A percentile compares a stretch with the other conserved stretches of the same genome.
phyloP scores from a whole-genome alignment of 192 early-diverging fungal species.

The Entomortierella chlamydospora region DNA sequence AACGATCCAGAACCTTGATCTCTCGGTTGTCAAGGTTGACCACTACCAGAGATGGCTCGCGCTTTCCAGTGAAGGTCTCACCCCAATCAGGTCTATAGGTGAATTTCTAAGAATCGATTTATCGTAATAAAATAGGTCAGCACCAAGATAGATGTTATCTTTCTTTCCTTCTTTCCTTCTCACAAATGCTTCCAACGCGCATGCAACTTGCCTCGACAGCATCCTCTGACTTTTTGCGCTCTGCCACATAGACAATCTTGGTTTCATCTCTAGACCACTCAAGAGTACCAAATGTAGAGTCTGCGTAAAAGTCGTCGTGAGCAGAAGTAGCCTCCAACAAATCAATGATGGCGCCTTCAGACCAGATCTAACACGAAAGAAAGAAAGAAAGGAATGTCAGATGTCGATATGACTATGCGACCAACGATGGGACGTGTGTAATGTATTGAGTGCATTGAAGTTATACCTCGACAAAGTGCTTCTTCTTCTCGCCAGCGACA shows the following conservation, averaged over 20 bases:
- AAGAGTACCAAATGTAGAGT: conserved; percentile 73
- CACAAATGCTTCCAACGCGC: too few species aligned
- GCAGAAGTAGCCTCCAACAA: conserved; percentile 71
- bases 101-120: conserved; percentile 38
- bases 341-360: conserved; percentile 60
- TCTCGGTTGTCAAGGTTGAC: conserved; percentile 58
- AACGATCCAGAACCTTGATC: conserved; percentile 48
- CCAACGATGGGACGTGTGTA: too few species aligned
- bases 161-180: too few species aligned
- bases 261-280: conserved; percentile 69
- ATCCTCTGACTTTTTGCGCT: conserved; percentile 66
- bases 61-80: conserved; percentile 74
- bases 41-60: conserved; percentile 64
- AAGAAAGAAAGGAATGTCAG: background rate
- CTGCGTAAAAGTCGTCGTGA: conserved; percentile 80
- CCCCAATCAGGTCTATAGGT: conserved; percentile 74
- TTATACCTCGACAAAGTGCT: conserved; percentile 68
- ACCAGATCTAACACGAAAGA: conserved; percentile 57
- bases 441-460: too few species aligned
- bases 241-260: conserved; percentile 76
- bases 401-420: background rate
- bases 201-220: conserved; percentile 37
- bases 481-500: conserved; percentile 57
- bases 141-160: too few species aligned
- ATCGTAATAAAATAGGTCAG: background rate